phyloP scores from a whole-genome alignment of 1,139 yeast genomes.

The Saccharomyces hybrid region DNA sequence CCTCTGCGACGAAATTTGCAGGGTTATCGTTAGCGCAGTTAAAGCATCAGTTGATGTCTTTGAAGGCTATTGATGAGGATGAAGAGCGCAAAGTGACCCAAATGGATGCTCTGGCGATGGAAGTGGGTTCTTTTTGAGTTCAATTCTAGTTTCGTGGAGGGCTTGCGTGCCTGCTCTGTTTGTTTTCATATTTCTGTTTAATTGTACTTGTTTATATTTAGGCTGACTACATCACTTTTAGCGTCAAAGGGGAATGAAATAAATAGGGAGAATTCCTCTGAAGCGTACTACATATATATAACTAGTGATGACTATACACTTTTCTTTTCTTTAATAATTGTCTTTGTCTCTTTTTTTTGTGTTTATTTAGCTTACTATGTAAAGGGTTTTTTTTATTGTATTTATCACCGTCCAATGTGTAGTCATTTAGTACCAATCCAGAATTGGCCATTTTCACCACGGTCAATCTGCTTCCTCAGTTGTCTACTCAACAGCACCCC shows the following conservation, averaged over 20 bases:
- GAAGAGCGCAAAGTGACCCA: no score
- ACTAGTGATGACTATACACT: no score
- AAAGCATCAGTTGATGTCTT: not conserved
- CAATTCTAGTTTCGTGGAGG: not conserved
- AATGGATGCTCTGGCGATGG: not conserved
- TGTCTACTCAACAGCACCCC: constrained; percentile 36
- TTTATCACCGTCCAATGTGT: not conserved
- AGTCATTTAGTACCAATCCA: constrained; percentile 28
- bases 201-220: not conserved
- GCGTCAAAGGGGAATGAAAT: no score
- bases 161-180: not conserved
- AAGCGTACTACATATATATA: no score
- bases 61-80: not conserved
- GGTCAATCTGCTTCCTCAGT: constrained; percentile 35
- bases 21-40: not conserved
- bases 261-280: no score
- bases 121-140: not conserved
- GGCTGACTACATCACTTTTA: not conserved
- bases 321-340: no score
- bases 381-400: not conserved
- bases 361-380: not conserved
- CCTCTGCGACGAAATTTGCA: not conserved
- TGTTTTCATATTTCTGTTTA: not conserved
- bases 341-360: not conserved
- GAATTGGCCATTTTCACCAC: constrained; percentile 35